phyloP scores from a whole-genome alignment of 1,284 basidiomycete species.

The Wallemia hederae region DNA sequence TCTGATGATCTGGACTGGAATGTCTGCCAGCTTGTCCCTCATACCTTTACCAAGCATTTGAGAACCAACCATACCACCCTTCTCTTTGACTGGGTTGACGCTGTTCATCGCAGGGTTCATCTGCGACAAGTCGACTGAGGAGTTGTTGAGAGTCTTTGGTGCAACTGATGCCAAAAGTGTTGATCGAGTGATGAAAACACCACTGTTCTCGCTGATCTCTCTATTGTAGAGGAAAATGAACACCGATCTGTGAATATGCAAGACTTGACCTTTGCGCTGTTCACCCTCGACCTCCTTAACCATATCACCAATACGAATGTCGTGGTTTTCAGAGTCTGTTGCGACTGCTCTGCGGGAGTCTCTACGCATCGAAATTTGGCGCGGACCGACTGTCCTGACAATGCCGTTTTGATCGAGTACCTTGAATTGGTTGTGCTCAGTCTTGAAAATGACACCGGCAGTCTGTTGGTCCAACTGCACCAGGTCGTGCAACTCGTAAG shows the following conservation, averaged over 20 bases:
- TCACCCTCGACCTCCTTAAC: conserved; percentile 81
- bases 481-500: conserved; percentile 84
- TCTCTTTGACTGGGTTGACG: conserved; percentile 15
- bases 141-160: conserved; percentile 45
- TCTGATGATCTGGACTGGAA: conserved; percentile 48
- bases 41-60: conserved; percentile 38
- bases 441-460: conserved; percentile 89
- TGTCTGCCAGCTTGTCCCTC: conserved; percentile 55
- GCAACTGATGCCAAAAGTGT: conserved; percentile 51
- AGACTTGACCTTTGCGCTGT: conserved; percentile 66
- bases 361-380: conserved; percentile 73
- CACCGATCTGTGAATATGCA: conserved; percentile 84
- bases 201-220: conserved; percentile 65
- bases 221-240: conserved; percentile 85
- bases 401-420: conserved; percentile 83
- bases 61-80: conserved; percentile 50
- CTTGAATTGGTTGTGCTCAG: conserved; percentile 78
- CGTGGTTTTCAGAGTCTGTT: conserved; percentile 59
- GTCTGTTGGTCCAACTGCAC: conserved; percentile 85
- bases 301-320: conserved; percentile 49
- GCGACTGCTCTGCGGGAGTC: conserved; percentile 63
- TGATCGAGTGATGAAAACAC: conserved; percentile 69
- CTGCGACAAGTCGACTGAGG: conserved; percentile 52
- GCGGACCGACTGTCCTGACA: conserved; percentile 62
- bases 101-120: conserved; percentile 53